Base-by-base conservation (phyloP, 139 green algal genomes). In the Tetratostichococcus sp. region DNA sequence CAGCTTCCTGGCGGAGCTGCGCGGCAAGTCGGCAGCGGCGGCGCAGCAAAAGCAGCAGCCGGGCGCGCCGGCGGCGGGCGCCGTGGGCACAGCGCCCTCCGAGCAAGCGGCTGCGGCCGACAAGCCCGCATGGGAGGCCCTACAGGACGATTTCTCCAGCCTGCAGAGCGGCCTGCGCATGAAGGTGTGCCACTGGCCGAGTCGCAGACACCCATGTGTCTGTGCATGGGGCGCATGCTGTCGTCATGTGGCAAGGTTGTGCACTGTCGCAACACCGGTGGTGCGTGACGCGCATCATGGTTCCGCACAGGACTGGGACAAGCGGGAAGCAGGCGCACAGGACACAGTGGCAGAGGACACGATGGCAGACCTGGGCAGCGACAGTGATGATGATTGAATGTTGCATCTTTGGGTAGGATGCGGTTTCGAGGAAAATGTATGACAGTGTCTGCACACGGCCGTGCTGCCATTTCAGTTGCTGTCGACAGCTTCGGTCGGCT, bases 281-380 rank as follows among this genome's bases (percentile, higher is more conserved):
- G 26, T 66, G 58, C 26, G n/a, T 32, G n/a, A 16, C 26, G n/a
- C 4, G 62, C 26, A 68, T 33, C 28, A 4, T 68, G 62, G 23
- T 11, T 66, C 14, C 17, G 30, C 94, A 87, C 95, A 95, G 87
- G 91, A 95, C 59, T 96, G 91, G 90, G 91, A 96, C 68, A 87
- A 85, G 68, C 69, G 80, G 68, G 76, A 77, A 17, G 50, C 39
- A 50, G 8, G 2, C 26, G 50, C 17, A 26, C 11, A 62, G 16
- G 75, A 57, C 1, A 62, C 65, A n/a, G 80, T 74, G 6, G 71
- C 75, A 1, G 75, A 79, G 35, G 76, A 68, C 1, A 28, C 30
- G 22, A 39, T 77, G 26, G 65, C 57, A 22, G 70, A 35, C 34
- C 22, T 69, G 25, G 50, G 43, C 74, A 35, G 59, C 69, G 35